Evolutionary conservation across 2,329 filamentous ascomycete species (phyloP), one percentile per base, ranked within the genome.

Genomic region (Penicillium decumbens): DNA sequence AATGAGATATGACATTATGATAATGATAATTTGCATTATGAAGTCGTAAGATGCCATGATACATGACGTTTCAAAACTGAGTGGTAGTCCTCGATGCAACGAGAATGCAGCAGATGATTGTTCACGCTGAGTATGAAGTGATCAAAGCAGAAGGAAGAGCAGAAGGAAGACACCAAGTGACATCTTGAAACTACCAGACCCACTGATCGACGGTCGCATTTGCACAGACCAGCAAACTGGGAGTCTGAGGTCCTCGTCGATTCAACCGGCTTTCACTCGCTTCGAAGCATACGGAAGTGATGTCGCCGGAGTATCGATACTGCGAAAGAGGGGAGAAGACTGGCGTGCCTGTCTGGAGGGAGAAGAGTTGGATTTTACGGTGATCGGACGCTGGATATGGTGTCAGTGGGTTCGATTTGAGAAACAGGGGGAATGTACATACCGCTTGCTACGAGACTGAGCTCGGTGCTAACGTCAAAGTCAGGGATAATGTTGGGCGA

Each of bases 371-470:
- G 18, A 72, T 60, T 41, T 49, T 66, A 9, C 55, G 53, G n/a
- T 66, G 54, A 30, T 69, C 58, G 29, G 68, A 65, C 9, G 63
- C 70, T 72, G 24, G 13, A 33, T 30, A 8, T 13, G 12, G 6
- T 13, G n/a, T 42, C 12, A 42, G 40, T 27, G 15, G 27, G 6
- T 12, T 29, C 3, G 15, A 42, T 2, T 20, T 13, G 7, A 20
- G 27, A 42, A 15, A 15, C 15, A 13, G 15, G 15, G 7, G n/a
- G 10, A 13, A 30, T 13, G 12, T 20, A 59, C 64, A 29, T 51
- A 73, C 71, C 62, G 48, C 60, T 69, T 18, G 70, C 71, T 24
- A 73, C 56, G 3, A 73, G 60, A 3, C 66, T 68, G 1, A 73
- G 55, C 40, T 72, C 68, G 4, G 58, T 46, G 41, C 62, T 69